Base-by-base conservation (phyloP, 2,329 filamentous ascomycete genomes). In the Apiospora aurea region DNA sequence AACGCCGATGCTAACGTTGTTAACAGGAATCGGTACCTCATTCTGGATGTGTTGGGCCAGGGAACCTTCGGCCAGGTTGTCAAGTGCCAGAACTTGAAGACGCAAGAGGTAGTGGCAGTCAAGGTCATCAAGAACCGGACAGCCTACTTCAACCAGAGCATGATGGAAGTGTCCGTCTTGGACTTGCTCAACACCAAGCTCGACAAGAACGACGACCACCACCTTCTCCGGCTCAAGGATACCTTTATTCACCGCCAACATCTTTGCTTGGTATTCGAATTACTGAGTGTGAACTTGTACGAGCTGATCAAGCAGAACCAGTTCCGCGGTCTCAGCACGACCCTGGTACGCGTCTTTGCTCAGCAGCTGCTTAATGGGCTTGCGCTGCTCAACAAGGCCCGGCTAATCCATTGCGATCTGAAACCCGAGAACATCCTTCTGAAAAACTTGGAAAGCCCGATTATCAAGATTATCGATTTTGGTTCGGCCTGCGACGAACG, bases 401-500 rank as follows among this genome's bases (percentile, higher is more conserved):
- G 96, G 74, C 84, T 99, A 77, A 99, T 99, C 77, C 96, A 99
- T 82, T 99, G 96, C 82, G 96, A 99, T 87, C 82, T 99, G 81
- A 99, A 99, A 81, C 96, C 96, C 0, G 96, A 99, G 82, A 99
- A 99, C 78, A 99, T 99, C 72, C 84, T 99, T 61, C 87, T 99
- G 70, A 99, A 99, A 83, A 99, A 99, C 80, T 90, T 99, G 57
- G 96, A 99, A 82, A 98, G 96, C 78, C 96, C 96, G 3, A 98
- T 99, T 76, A 99, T 99, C 88, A 99, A 99, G 83, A 98, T 99
- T 79, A 99, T 99, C 81, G 96, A 99, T 87, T 99, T 99, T 80
- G 96, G 96, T 61, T 99, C 96, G 49, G 96, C 96, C 18, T 99
- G 96, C 82, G 96, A 99, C 81, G 96, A 99, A 84, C 92, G 96